Evolutionary conservation across 805 yeast genomes (phyloP), one percentile per base, ranked within the genome.

Genomic region (Candida sonorensis): DNA sequence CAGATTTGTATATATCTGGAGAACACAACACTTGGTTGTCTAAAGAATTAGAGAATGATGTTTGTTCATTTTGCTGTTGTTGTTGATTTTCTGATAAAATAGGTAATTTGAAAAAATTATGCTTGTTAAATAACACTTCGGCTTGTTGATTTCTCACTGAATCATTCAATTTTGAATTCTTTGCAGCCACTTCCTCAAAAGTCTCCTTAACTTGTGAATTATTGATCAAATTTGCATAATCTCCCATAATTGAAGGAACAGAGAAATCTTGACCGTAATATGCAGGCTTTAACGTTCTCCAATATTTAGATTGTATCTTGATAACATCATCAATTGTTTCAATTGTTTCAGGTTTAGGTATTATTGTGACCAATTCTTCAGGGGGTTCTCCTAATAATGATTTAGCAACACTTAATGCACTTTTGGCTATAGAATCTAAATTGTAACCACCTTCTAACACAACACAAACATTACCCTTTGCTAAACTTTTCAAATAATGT

Each of bases 391-490:
- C 98, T 13, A 92, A 69, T 29, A 92, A 64, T 0, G 83, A 90
- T 53, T 87, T 86, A 4, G 96, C 82, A 4, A 92, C 97, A 1
- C 92, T 90, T 30, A 92, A 62, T 0, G 97, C 98, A 38, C 94
- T 81, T 28, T 74, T 75, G 16, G 95, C 84, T 40, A 88, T 92
- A 3, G 97, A 75, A 48, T 87, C 95, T 37, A 92, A 66, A 51
- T 86, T 90, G 57, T 92, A 92, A 2, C 99, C 99, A 42, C 99
- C 99, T 66, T 92, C 99, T 24, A 92, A 64, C 5, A 86, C 81
- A 5, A 87, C 96, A 29, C 94, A 83, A 28, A 92, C 52, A 45
- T 83, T 85, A 3, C 98, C 98, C 46, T 72, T 73, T 2, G 97
- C 96, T 27, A 92, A 61, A 24, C 85, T 75, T 58, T 88, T 88